Conservation (phyloP, 2,329 filamentous ascomycete genomes). For the Ceratocystis alfenasii region DNA sequence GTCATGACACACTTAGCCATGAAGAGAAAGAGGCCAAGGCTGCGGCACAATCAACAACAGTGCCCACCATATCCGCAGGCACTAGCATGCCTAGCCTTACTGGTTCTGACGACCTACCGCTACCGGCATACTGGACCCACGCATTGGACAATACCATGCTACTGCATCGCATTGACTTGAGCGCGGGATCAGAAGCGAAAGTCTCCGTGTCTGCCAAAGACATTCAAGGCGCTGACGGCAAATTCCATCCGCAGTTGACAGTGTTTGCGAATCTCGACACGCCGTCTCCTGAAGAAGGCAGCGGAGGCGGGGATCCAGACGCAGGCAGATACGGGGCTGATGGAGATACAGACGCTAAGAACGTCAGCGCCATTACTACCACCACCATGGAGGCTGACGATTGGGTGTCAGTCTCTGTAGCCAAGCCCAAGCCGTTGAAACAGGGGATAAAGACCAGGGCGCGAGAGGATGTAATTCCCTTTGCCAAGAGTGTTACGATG, state of each 20-base stretch:
- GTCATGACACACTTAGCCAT: slow-evolving; percentile 26
- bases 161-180: slow-evolving; percentile 1
- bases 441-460: not conserved
- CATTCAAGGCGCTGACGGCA: not conserved
- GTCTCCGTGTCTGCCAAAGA: not conserved
- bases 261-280: slow-evolving; percentile 5
- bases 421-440: not conserved
- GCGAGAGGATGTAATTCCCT: not conserved
- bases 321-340: not conserved
- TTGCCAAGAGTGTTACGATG: not conserved
- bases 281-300: not conserved
- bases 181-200: not conserved
- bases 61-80: not conserved
- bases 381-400: not conserved
- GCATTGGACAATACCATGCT: slow-evolving; percentile 10
- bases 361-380: not conserved
- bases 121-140: slow-evolving; percentile 7
- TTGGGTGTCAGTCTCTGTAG: slow-evolving; percentile 1
- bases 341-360: not conserved
- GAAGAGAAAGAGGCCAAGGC: slow-evolving; percentile 8
- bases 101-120: not conserved
- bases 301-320: not conserved
- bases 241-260: not conserved
- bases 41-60: not conserved
- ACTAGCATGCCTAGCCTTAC: not conserved